Conservation (phyloP, 768 basidiomycete species). For the Suillus sp. region DNA sequence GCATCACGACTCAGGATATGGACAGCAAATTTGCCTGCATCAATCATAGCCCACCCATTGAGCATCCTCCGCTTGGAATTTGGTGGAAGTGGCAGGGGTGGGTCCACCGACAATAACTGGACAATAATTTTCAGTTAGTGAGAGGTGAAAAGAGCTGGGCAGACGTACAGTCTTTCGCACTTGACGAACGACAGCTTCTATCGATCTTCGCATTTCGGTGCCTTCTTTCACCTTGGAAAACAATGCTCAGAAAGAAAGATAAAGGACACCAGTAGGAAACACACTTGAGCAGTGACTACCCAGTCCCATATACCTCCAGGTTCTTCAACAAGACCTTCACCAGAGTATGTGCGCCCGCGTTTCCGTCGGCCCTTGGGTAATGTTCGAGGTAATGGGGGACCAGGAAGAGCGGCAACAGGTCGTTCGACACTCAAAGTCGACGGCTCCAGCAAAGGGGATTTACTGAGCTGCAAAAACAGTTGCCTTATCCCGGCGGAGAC, state of each 20-base stretch:
- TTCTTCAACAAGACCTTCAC: slow-evolving; percentile 57
- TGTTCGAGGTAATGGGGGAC: slow-evolving; percentile 60
- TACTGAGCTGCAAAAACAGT: slow-evolving; percentile 56
- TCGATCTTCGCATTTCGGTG: slow-evolving; percentile 75
- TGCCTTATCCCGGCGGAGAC: slow-evolving; percentile 53
- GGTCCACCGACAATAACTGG: slow-evolving; percentile 59
- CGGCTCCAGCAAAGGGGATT: slow-evolving; percentile 71
- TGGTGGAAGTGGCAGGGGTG: slow-evolving; percentile 61
- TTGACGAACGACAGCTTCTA: slow-evolving; percentile 71
- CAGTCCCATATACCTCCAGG: slow-evolving; percentile 73
- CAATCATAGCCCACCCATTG: slow-evolving; percentile 84
- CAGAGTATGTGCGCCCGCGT: slow-evolving; percentile 67
- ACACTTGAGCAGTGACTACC: slow-evolving; percentile 73
- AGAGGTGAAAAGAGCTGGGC: neutral
- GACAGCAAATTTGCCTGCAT: slow-evolving; percentile 78
- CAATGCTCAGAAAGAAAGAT: neutral
- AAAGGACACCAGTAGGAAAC: slow-evolving; percentile 7
- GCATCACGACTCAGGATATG: slow-evolving; percentile 72
- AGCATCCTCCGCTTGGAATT: slow-evolving; percentile 61
- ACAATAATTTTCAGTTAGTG: slow-evolving; percentile 6
- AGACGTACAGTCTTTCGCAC: slow-evolving; percentile 69
- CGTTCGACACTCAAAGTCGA: slow-evolving; percentile 55
- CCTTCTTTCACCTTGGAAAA: slow-evolving; percentile 74
- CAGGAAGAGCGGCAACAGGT: slow-evolving; percentile 51
- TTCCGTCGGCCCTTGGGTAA: slow-evolving; percentile 62